Base-by-base conservation (phyloP, 768 basidiomycete species). In the Russula vinacea region DNA sequence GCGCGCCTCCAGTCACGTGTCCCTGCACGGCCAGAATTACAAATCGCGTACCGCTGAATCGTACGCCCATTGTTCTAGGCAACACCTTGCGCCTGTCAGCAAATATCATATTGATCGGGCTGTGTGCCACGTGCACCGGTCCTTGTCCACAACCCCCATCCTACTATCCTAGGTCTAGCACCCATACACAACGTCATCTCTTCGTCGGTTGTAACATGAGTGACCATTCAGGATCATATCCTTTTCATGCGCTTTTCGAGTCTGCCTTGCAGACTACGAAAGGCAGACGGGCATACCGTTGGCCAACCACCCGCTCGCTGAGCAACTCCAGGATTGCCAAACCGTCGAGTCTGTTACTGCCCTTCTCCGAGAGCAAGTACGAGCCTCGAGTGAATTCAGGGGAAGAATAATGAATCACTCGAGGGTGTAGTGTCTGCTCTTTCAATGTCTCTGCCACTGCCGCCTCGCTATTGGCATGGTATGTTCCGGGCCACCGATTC, bases 191-290 rank as follows among this genome's bases (percentile, higher is more conserved):
- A 35, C 35, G 6, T 7, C 35, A 35, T 5, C 2, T 29, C 5
- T 29, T 35, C 35, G 35, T 35, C 35, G 35, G 10, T 35, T 19
- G 8, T 16, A 10, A n/a, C 5, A 44, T 44, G 42, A 33, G 51
- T 33, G 32, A 52, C 29, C 29, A 29, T 3, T 19, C 29, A 52
- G 51, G 4, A 22, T 10, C 19, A 16, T 53, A 10, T n/a, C 33
- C 2, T 14, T 40, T 56, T 40, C 54, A 17, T 0, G 54, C 24
- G 3, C 39, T 39, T 39, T 56, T 56, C 37, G 37, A 56, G 22
- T 56, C 39, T 39, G 54, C 35, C 24, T 56, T 56, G 39, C 37
- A 24, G 24, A 39, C 37, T 56, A 56, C 54, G 33, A 26, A 26
- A 45, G 10, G n/a, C 44, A 45, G 44, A 45, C 44, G 0, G 44